Evolutionary conservation across 2,329 filamentous ascomycete species (phyloP).

Genomic region (Aspergillus quadrilineatus): DNA sequence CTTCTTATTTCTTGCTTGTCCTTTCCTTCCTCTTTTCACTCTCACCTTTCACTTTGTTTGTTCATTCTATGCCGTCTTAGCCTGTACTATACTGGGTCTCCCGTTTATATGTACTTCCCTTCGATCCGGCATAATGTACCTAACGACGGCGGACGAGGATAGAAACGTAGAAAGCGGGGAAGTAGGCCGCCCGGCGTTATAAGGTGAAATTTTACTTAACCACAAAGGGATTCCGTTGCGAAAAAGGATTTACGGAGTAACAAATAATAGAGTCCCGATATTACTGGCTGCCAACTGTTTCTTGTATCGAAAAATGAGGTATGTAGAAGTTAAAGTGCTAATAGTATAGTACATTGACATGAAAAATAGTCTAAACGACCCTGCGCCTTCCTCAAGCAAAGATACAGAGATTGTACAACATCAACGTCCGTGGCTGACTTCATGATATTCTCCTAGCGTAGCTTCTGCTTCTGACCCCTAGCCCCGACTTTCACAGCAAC

Average conservation of each 20-base stretch:
- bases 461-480: slow-evolving; percentile 20
- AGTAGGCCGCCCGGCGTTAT: background rate
- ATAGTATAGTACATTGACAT: slow-evolving; percentile 30
- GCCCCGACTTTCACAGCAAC: slow-evolving; percentile 19
- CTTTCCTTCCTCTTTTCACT: slow-evolving; percentile 4
- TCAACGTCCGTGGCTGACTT: background rate
- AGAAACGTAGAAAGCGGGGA: slow-evolving; percentile 40
- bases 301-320: slow-evolving; percentile 4
- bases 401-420: slow-evolving; percentile 11
- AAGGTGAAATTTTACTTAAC: background rate
- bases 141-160: slow-evolving; percentile 20
- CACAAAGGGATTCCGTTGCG: background rate
- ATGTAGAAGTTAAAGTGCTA: slow-evolving; percentile 10
- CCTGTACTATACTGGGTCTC: slow-evolving; percentile 13
- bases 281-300: background rate
- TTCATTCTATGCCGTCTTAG: background rate
- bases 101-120: background rate
- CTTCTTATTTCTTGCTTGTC: background rate
- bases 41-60: background rate
- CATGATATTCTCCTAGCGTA: slow-evolving; percentile 12
- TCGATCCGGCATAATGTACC: background rate
- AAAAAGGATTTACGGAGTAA: background rate
- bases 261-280: background rate
- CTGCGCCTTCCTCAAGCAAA: slow-evolving; percentile 35
- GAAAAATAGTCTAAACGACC: slow-evolving; percentile 23